Evolutionary conservation across 805 yeast species (phyloP).

Genomic region (Starmerella sirachaensis): DNA sequence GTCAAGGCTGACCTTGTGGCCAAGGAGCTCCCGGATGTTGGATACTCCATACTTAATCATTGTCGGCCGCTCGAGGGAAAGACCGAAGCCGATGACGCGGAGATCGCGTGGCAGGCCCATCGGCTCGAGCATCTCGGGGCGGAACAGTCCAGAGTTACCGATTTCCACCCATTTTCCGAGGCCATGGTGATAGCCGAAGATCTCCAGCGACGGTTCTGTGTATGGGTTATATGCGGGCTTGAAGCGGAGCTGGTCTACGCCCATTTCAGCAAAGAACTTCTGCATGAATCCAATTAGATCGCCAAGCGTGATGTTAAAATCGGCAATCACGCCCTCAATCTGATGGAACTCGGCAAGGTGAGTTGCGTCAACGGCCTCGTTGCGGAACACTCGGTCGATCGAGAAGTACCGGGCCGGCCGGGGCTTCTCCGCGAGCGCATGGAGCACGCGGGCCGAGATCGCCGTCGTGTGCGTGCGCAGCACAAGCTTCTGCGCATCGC

Average conservation of each 20-base stretch:
- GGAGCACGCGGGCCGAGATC: slow-evolving; percentile 76
- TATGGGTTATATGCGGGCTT: slow-evolving; percentile 98
- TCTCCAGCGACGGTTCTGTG: slow-evolving; percentile 97
- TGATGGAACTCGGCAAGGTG: slow-evolving; percentile 99
- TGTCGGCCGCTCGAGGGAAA: slow-evolving; percentile 95
- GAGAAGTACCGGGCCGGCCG: slow-evolving; percentile 85
- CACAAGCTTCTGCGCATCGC: slow-evolving; percentile 81
- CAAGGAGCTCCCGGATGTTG: slow-evolving; percentile 90
- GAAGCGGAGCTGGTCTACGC: slow-evolving; percentile 88
- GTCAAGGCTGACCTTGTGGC: slow-evolving; percentile 91
- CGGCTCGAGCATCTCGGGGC: slow-evolving; percentile 97
- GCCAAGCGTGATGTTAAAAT: slow-evolving; percentile 86
- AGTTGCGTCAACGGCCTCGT: slow-evolving; percentile 98
- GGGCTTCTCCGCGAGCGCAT: slow-evolving; percentile 72
- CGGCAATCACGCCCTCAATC: slow-evolving; percentile 98
- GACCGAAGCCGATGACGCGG: slow-evolving; percentile 95
- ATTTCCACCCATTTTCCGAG: slow-evolving; percentile 96
- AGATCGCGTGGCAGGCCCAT: slow-evolving; percentile 95
- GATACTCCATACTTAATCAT: slow-evolving; percentile 96
- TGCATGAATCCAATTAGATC: slow-evolving; percentile 98
- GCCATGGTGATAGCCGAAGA: slow-evolving; percentile 92
- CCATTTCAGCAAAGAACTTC: slow-evolving; percentile 92
- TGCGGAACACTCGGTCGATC: slow-evolving; percentile 96
- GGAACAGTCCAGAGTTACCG: slow-evolving; percentile 98
- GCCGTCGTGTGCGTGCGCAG: slow-evolving; percentile 97